Percentiles rank a stretch among this genome's conserved stretches.
Conservation (phyloP, 176 grass and related monocot genomes). For the Avena atlantica region DNA sequence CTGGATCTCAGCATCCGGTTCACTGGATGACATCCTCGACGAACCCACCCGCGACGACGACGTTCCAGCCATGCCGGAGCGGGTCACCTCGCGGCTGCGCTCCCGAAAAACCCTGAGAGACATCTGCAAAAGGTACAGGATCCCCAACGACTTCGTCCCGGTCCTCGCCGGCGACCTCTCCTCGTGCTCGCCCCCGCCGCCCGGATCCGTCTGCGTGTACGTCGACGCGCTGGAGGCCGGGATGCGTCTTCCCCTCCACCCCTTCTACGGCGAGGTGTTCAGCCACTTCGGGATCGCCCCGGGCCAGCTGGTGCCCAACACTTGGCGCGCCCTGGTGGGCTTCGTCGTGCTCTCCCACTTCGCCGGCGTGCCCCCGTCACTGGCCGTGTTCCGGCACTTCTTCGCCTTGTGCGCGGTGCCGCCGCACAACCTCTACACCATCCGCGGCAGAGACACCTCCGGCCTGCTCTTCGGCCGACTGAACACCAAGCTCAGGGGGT, state of each 20-base stretch:
- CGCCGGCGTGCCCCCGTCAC: neutral
- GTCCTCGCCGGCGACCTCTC: neutral
- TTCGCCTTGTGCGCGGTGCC: neutral
- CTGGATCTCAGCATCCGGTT: too few relatives aligned
- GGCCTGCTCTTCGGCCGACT: neutral
- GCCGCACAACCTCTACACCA: neutral
- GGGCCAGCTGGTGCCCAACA: too few relatives aligned
- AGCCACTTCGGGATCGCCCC: too few relatives aligned
- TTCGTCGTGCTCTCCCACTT: neutral
- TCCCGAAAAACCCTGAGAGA: neutral
- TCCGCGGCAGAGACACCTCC: neutral
- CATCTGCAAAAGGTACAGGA: neutral
- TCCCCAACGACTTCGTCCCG: neutral
- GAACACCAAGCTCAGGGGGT: neutral
- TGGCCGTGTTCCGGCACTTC: slow-evolving; percentile 6
- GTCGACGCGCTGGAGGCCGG: too few relatives aligned
- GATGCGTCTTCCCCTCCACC: too few relatives aligned
- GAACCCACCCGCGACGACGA: too few relatives aligned
- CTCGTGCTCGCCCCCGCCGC: too few relatives aligned
- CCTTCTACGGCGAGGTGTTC: too few relatives aligned
- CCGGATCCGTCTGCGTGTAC: too few relatives aligned
- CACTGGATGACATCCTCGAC: too few relatives aligned
- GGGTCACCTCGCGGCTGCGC: too few relatives aligned
- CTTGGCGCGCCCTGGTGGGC: neutral
- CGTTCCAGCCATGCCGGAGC: too few relatives aligned